Evolutionary conservation across 2,329 filamentous ascomycete genomes (phyloP), one percentile per base, ranked within the genome.

Genomic region (Domatiomyces catenatus): DNA sequence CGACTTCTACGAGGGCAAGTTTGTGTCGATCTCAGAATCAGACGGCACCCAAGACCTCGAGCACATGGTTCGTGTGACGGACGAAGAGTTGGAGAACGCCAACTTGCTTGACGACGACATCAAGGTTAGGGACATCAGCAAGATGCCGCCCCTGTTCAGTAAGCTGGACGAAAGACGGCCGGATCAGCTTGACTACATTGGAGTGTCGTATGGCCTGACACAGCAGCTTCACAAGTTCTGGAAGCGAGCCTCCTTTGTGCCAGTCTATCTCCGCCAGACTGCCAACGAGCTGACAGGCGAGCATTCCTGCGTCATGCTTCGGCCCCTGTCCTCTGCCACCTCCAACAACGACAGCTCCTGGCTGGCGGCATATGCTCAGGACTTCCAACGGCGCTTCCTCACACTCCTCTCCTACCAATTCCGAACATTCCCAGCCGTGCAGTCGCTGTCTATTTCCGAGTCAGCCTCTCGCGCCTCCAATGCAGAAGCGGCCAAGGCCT

Each of bases 231-330:
- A 94, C 71, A 93, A 86, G 63, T 98, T 98, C 74, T 98, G 92
- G 92, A 94, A 95, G 69, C 83, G 85, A 36, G 79, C 84, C 15
- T 74, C 75, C 0, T 98, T 95, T 65, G 79, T 81, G 1, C 92
- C 92, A 0, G 86, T 98, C 0, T 98, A 98, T 62, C 76, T 98
- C 12, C 79, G 92, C 32, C 92, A 98, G 70, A 98, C 93, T 2
- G 76, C 92, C 48, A 98, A 96, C 64, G 92, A 96, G 51, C 75
- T 98, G 45, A 98, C 93, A 0, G 92, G 92, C 50, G 92, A 98
- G 68, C 92, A 98, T 65, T 94, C 92, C 0, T 95, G 88, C 64
- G 90, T 98, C 24, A 98, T 98, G 93, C 76, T 98, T 47, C 80
- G 87, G 51, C 84, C 88, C 1, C 74, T 98, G 2, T 66, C 72